A percentile compares a stretch with the other conserved stretches of the same genome.
Evolutionary conservation across 2,329 filamentous ascomycete species (phyloP).

Genomic region (Chrysoporthe puriensis): DNA sequence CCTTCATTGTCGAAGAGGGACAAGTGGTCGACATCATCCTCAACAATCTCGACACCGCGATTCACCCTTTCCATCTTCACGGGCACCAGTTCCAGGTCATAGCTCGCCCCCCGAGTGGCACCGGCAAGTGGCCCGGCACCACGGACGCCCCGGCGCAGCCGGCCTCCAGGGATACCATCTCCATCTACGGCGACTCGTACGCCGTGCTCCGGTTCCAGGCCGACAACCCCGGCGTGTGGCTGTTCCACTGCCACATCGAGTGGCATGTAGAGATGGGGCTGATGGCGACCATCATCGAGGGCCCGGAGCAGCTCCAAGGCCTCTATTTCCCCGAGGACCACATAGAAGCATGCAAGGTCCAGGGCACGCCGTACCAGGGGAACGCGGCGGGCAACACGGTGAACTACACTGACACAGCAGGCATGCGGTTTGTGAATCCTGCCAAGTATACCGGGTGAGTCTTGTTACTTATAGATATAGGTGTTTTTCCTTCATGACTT

Average conservation of each 20-base stretch:
- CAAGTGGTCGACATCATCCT: constrained; percentile 52
- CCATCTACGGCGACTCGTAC: constrained; percentile 47
- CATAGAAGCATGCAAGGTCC: constrained; percentile 49
- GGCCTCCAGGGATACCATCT: constrained; percentile 43
- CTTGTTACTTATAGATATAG: neutral
- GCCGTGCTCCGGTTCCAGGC: constrained; percentile 56
- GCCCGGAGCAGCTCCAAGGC: constrained; percentile 58
- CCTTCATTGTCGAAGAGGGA: constrained; percentile 44
- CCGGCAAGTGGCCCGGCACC: constrained; percentile 43
- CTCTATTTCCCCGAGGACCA: constrained; percentile 63
- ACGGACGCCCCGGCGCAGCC: constrained; percentile 37
- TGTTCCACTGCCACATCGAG: constrained; percentile 64
- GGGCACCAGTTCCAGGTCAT: constrained; percentile 61
- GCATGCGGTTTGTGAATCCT: constrained; percentile 54
- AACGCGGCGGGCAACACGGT: constrained; percentile 70
- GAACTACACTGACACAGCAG: constrained; percentile 56
- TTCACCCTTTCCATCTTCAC: constrained; percentile 59
- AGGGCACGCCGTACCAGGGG: constrained; percentile 54
- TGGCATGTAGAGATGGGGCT: constrained; percentile 66
- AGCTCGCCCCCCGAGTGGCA: constrained; percentile 41
- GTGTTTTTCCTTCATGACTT: too few species aligned
- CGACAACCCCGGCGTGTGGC: constrained; percentile 57
- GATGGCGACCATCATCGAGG: constrained; percentile 58
- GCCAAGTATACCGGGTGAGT: constrained; percentile 53
- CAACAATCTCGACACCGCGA: constrained; percentile 52